Percentiles rank a stretch among this genome's conserved stretches.
These are phyloP conservation scores for Epichloe bromicola DNA, from an alignment of 2,329 filamentous ascomycete genomes.

Conservation along the genomic window DNA sequence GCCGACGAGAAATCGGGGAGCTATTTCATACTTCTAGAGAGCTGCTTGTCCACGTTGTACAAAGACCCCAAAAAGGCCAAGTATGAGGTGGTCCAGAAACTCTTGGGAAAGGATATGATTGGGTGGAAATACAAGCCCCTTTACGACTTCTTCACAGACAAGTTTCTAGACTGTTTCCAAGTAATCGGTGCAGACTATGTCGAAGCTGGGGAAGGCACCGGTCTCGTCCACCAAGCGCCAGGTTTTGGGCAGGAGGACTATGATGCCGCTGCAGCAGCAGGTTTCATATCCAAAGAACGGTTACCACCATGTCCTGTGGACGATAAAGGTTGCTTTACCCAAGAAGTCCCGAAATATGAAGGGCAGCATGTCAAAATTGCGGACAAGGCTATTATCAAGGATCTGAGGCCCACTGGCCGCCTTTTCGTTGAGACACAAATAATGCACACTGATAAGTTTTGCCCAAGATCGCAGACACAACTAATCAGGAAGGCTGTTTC, in stretches of 20 bases:
- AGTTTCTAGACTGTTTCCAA: constrained; percentile 57
- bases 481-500: constrained; percentile 16
- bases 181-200: constrained; percentile 60
- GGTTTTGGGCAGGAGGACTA: constrained; percentile 72
- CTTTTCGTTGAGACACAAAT: constrained; percentile 13
- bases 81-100: constrained; percentile 53
- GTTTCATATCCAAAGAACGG: constrained; percentile 49
- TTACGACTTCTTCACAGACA: constrained; percentile 58
- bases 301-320: constrained; percentile 60
- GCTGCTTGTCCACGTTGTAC: constrained; percentile 45
- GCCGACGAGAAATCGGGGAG: constrained; percentile 52
- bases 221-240: constrained; percentile 62
- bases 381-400: constrained; percentile 15
- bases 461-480: constrained; percentile 15
- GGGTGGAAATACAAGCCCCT: constrained; percentile 61
- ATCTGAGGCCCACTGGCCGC: constrained; percentile 11
- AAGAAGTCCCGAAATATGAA: constrained; percentile 13
- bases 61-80: constrained; percentile 72
- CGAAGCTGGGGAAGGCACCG: constrained; percentile 58
- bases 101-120: constrained; percentile 55
- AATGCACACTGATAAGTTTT: constrained; percentile 15
- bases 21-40: constrained; percentile 57
- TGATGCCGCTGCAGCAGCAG: constrained; percentile 48
- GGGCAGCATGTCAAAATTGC: constrained; percentile 15
- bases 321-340: constrained; percentile 25